Evolutionary conservation across 2,329 filamentous ascomycete species (phyloP), one percentile per base, ranked within the genome.

Genomic region (Monosporascus sp.): DNA sequence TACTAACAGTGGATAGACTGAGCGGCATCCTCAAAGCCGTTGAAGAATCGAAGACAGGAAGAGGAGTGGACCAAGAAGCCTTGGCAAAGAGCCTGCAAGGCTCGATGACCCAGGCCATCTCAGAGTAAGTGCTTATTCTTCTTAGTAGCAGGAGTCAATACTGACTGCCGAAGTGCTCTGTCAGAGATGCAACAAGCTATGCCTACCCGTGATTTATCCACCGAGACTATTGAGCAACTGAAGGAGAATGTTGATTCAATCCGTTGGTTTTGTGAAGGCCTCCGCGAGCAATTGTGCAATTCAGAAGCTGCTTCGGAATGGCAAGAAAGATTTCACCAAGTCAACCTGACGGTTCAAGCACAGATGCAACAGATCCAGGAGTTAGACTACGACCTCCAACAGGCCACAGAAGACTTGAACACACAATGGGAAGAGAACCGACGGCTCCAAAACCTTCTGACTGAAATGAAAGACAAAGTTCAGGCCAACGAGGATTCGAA

Each of bases 1-100:
- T 38, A 37, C 52, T 59, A 52, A 58, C 58, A 15, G 24, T 39
- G 7, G 3, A 37, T 52, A 66, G 64, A 22, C 58, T 63, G n/a
- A 48, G 62, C 37, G 50, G 50, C 15, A 50, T 65, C 11, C 38
- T 59, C 2, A 46, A 54, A 35, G 43, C 43, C 5, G 17, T 65
- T 9, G 54, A 62, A 39, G 55, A 55, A 17, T 43, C 43, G 3
- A 56, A 52, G 48, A 49, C 39, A 18, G 53, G 35, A 27, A 41
- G 47, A 14, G 41, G 47, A 11, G 18, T 46, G 18, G 55, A 56
- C 35, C 47, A 49, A n/a, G 45, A 47, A 14, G 27, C 50, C 4
- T 47, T 64, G 22, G 39, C 55, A 2, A 50, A 61, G 25, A 54
- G n/a, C 6, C 25, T 66, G 22, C 56, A 57, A 43, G 47, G 37